Percentiles rank a stretch among this genome's conserved stretches.
These are phyloP conservation scores for Thelephora ganbajun DNA, from an alignment of 768 basidiomycete species.

Conservation along the genomic window DNA sequence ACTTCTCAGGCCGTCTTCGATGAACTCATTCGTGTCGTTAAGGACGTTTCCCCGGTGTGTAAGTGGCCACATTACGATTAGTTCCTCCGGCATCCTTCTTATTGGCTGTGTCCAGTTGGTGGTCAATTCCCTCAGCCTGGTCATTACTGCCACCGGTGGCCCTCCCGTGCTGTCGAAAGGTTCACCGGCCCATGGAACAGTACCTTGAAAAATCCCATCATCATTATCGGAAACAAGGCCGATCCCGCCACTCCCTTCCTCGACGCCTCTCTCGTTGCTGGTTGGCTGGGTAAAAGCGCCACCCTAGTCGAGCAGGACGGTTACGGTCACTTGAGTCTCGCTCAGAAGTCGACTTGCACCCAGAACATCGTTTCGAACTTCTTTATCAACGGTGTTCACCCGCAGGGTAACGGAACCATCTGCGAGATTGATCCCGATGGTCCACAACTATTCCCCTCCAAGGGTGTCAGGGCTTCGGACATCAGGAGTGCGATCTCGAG, in stretches of 20 bases:
- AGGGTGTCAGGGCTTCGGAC: too few species aligned
- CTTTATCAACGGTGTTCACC: too few species aligned
- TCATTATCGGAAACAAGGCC: conserved; percentile 16
- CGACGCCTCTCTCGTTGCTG: too few species aligned
- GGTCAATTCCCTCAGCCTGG: background rate
- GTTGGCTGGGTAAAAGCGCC: too few species aligned
- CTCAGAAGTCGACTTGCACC: too few species aligned
- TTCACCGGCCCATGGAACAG: conserved; percentile 18
- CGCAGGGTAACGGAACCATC: too few species aligned
- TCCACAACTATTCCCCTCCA: too few species aligned
- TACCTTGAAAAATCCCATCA: conserved; percentile 14
- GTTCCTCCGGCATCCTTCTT: background rate
- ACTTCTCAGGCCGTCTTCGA: conserved; percentile 4
- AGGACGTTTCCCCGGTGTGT: conserved; percentile 3
- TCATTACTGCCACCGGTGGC: conserved; percentile 14
- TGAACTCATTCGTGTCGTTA: conserved; percentile 1
- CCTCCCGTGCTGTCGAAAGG: conserved; percentile 13
- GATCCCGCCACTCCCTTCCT: conserved; percentile 4
- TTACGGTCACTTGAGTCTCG: too few species aligned
- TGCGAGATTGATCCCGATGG: too few species aligned
- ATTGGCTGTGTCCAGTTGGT: background rate
- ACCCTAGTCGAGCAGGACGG: too few species aligned
- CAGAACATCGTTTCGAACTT: too few species aligned
- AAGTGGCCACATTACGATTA: background rate
- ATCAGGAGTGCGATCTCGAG: too few species aligned